Base-by-base conservation (phyloP, 192 early-diverging fungal species). In the Funneliformis mosseae region DNA sequence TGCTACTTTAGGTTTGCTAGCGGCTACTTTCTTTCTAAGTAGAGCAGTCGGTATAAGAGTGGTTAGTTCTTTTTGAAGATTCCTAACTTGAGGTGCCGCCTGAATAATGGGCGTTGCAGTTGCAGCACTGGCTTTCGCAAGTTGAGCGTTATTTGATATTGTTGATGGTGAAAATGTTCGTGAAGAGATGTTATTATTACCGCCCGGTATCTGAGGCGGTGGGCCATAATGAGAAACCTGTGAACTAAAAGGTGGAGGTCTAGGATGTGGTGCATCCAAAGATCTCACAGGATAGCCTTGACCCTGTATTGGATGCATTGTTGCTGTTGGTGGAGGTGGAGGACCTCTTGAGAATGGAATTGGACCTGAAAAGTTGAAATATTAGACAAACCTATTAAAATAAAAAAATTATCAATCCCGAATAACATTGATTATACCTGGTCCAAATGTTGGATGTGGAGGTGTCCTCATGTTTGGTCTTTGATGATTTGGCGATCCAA, bases 41-140 rank as follows among this genome's bases (percentile, higher is more conserved):
- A 95, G 78, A 5, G 88, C 83, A 18, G 90, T 83, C 1, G 95
- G 95, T 2, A 96, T 92, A 73, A 96, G 85, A 5, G 88, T 83
- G 10, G 91, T 89, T 41, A 94, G 82, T 84, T 96, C 95, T 75
- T 94, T 93, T 83, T 93, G 92, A 76, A 96, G 86, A 81, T 96
- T 91, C 67, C 95, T 90, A 72, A 95, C 88, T 77, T 92, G 86
- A 21, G 95, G 95, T 66, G 90, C 94, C 0, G 93, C 95, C 28
- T 92, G 88, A 21, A 96, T 91, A 21, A 92, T 90, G n/a, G 85
- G 83, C 21, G 87, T 77, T 11, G 85, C 67, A 33, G 48, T 59
- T 2, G 63, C n/a, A 11, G 76, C 41, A 74, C 6, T 28, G 39
- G 18, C 12, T 38, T 27, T 16, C 8, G 18, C 16, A 39, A 38